These are phyloP conservation scores for Lactarius tabidus DNA, from an alignment of 768 basidiomycete species.

Conservation along the genomic window DNA sequence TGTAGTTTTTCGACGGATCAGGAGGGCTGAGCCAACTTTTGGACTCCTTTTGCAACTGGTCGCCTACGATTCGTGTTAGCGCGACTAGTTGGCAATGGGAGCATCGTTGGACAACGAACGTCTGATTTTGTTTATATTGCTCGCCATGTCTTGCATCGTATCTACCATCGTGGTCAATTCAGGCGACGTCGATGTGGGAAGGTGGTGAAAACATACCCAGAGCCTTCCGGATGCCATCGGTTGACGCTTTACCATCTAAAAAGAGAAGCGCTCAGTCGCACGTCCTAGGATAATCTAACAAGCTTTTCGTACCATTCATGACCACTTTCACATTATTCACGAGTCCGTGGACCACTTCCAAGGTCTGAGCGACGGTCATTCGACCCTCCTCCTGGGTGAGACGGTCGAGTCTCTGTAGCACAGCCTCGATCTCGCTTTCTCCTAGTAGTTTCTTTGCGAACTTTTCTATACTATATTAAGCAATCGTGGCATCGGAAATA, in stretches of 20 bases:
- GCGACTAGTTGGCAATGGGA: too few relatives aligned
- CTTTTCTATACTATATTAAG: neutral
- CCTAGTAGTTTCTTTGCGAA: neutral
- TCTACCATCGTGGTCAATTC: too few relatives aligned
- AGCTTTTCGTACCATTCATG: too few relatives aligned
- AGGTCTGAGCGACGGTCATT: neutral
- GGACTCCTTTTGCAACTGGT: neutral
- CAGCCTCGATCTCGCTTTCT: neutral
- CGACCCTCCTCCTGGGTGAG: slow-evolving; percentile 5
- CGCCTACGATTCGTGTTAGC: neutral
- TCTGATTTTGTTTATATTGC: neutral
- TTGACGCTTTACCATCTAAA: neutral
- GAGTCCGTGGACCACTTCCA: slow-evolving; percentile 1
- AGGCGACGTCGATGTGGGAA: neutral
- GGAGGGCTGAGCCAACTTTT: slow-evolving; percentile 9
- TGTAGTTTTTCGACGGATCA: slow-evolving; percentile 9
- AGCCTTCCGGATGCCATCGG: neutral
- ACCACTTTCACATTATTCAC: too few relatives aligned
- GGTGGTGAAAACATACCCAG: neutral
- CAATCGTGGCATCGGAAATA: neutral
- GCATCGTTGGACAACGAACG: neutral
- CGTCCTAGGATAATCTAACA: neutral
- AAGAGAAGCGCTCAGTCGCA: neutral
- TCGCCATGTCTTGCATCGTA: slow-evolving; percentile 1
- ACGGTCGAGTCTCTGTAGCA: neutral